These are phyloP conservation scores for Erodium moschatum DNA, from an alignment of 441 rosid species.

Conservation along the genomic window DNA sequence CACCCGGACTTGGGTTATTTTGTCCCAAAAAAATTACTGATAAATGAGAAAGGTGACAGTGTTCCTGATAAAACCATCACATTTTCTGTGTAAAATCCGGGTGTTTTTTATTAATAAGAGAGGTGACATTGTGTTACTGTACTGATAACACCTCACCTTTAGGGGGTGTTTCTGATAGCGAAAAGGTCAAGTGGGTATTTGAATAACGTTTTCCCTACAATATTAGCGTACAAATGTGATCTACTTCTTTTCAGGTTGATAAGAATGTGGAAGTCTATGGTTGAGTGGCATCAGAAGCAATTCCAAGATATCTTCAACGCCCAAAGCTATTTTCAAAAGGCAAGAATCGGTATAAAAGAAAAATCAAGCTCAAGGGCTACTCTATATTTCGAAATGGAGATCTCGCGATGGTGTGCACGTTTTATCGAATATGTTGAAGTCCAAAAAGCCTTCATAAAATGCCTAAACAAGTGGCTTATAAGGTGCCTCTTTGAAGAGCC, in stretches of 20 bases:
- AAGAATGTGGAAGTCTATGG: constrained; percentile 34
- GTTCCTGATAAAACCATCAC: too few relatives aligned
- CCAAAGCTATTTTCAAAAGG: constrained; percentile 24
- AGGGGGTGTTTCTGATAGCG: too few relatives aligned
- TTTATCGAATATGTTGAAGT: constrained; percentile 31
- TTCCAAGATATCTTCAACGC: constrained; percentile 21
- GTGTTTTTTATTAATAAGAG: too few relatives aligned
- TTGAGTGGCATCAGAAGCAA: constrained; percentile 37
- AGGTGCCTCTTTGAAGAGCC: constrained; percentile 28
- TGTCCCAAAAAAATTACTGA: too few relatives aligned
- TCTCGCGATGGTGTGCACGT: constrained; percentile 26
- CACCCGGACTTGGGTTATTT: too few relatives aligned
- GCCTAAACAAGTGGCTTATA: constrained; percentile 38
- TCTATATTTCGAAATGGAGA: constrained; percentile 25
- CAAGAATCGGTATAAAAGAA: constrained; percentile 11
- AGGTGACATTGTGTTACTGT: too few relatives aligned
- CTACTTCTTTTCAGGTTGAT: constrained; percentile 24
- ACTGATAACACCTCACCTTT: too few relatives aligned
- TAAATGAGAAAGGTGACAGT: too few relatives aligned
- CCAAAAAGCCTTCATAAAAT: constrained; percentile 28
- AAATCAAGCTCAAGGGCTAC: constrained; percentile 28
- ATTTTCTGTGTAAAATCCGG: too few relatives aligned
- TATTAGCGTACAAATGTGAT: too few relatives aligned
- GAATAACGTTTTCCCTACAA: too few relatives aligned
- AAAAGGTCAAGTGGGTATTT: too few relatives aligned